A percentile compares a stretch with the other conserved stretches of the same genome.
Evolutionary conservation across 108 stramenopile species (phyloP).

Genomic region (Cyclotella baltica): DNA sequence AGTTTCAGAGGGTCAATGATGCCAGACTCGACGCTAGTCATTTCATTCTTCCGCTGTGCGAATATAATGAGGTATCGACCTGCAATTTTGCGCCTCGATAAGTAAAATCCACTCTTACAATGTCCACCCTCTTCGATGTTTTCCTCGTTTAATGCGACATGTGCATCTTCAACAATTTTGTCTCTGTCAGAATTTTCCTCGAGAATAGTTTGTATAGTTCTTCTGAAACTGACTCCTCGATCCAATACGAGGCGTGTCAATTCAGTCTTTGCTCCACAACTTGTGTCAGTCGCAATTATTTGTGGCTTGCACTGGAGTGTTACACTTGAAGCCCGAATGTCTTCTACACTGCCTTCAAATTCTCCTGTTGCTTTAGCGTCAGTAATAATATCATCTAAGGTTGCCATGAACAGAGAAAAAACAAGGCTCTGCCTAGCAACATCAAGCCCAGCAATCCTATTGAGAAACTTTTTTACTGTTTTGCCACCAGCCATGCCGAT

Average conservation of each 20-base stretch:
- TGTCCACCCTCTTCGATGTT: conserved; percentile 25
- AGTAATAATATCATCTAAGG: conserved; percentile 59
- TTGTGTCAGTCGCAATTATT: conserved; percentile 53
- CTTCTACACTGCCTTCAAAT: conserved; percentile 74
- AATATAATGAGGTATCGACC: conserved; percentile 56
- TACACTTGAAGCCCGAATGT: conserved; percentile 62
- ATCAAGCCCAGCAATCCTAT: conserved; percentile 63
- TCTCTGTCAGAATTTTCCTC: not conserved
- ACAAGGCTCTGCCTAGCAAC: conserved; percentile 62
- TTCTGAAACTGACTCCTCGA: conserved; percentile 56
- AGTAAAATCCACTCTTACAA: conserved; percentile 58
- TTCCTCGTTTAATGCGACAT: not conserved
- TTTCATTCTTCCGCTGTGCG: conserved; percentile 57
- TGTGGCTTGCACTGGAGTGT: conserved; percentile 34
- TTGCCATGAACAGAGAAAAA: conserved; percentile 65
- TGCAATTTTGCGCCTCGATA: conserved; percentile 51
- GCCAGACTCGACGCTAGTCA: conserved; percentile 25
- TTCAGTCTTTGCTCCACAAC: conserved; percentile 60
- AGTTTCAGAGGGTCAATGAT: conserved; percentile 51
- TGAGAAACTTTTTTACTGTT: conserved; percentile 66
- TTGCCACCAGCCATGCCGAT: conserved; percentile 47
- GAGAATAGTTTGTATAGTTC: not conserved
- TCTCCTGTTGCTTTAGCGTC: conserved; percentile 70
- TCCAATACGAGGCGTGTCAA: conserved; percentile 60
- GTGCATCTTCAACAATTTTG: not conserved